Evolutionary conservation across 108 stramenopile species (phyloP).

Genomic region (Skeletonema costatum): DNA sequence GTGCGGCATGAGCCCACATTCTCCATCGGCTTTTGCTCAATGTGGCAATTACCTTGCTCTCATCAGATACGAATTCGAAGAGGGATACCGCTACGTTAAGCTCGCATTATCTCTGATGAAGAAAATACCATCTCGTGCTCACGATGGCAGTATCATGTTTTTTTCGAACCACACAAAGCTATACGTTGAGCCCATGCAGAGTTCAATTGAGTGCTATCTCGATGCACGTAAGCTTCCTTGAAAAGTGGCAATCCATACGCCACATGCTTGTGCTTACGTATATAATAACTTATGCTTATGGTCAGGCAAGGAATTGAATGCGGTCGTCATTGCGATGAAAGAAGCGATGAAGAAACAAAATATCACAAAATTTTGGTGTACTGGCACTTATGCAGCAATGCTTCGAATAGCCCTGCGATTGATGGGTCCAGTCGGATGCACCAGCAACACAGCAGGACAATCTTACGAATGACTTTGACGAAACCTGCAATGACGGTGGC

Average conservation of each 20-base stretch:
- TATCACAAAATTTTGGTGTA: not conserved
- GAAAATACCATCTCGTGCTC: too few species aligned
- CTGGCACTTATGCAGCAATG: not conserved
- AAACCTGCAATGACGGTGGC: not conserved
- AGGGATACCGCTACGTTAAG: not conserved
- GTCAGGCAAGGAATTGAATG: not conserved
- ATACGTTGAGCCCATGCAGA: conserved; percentile 4
- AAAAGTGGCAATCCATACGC: conserved; percentile 8
- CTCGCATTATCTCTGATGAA: too few species aligned
- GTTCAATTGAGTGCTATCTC: conserved; percentile 4
- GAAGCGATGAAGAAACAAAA: not conserved
- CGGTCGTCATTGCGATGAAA: not conserved
- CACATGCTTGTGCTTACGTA: not conserved
- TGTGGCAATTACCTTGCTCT: conserved; percentile 9
- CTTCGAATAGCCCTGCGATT: not conserved
- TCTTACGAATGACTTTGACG: not conserved
- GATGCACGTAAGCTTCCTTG: not conserved
- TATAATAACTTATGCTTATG: not conserved
- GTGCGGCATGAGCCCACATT: conserved; percentile 11
- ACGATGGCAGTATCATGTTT: not conserved
- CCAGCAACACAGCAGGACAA: not conserved
- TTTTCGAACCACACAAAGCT: not conserved
- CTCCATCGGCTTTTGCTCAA: not conserved
- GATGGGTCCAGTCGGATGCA: not conserved
- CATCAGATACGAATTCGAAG: not conserved